phyloP scores from a whole-genome alignment of 768 basidiomycete species.

The Lentinula edodes region DNA sequence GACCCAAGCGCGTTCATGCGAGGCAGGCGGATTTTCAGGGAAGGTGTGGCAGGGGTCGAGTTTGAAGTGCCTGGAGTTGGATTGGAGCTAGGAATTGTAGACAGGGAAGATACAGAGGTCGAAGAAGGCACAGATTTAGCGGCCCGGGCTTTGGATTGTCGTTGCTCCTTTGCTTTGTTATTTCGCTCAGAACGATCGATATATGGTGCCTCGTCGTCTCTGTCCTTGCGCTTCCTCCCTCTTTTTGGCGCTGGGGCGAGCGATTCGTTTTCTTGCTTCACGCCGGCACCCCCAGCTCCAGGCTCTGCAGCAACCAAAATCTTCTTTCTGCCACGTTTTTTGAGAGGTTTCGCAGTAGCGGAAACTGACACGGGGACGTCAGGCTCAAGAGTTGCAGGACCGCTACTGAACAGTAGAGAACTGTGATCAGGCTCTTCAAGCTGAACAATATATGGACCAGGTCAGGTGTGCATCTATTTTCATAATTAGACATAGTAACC shows the following conservation, averaged over 20 bases:
- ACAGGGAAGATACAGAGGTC: constrained; percentile 14
- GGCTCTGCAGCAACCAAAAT: background rate
- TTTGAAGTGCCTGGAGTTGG: background rate
- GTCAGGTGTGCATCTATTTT: background rate
- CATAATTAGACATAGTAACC: background rate
- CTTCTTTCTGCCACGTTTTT: constrained; percentile 2
- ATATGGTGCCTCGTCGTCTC: constrained; percentile 32
- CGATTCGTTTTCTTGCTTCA: constrained; percentile 17
- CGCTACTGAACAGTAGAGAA: constrained; percentile 12
- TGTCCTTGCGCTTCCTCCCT: constrained; percentile 28
- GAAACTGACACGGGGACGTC: constrained; percentile 15
- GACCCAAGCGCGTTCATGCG: constrained; percentile 31
- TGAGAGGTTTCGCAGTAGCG: constrained; percentile 12
- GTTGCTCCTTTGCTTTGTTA: constrained; percentile 10
- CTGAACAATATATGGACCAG: background rate
- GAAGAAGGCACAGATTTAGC: constrained; percentile 18
- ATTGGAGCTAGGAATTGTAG: background rate
- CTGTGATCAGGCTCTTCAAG: constrained; percentile 14
- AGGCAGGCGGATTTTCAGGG: constrained; percentile 52
- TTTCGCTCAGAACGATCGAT: constrained; percentile 10
- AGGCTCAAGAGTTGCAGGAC: constrained; percentile 12
- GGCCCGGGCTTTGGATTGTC: constrained; percentile 15
- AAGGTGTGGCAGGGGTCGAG: constrained; percentile 25
- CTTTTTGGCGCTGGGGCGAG: constrained; percentile 12
- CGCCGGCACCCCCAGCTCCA: constrained; percentile 12